Conservation (phyloP, 169 alveolate species). For the Eimeria necatrix region DNA sequence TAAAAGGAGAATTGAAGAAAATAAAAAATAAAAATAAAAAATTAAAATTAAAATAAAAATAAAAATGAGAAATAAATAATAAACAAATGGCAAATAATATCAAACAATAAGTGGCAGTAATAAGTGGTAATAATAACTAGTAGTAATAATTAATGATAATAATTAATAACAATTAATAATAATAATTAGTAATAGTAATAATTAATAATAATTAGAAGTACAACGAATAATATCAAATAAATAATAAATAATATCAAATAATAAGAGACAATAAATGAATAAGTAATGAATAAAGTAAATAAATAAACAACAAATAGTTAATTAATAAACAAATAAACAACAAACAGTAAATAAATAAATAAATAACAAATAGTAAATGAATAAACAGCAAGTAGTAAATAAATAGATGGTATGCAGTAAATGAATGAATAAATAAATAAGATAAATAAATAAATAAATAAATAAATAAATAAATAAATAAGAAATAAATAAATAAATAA, state of each 20-base stretch:
- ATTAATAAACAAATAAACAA: background rate
- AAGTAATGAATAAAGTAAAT: background rate
- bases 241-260: background rate
- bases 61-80: background rate
- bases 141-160: background rate
- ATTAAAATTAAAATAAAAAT: background rate
- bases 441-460: constrained; percentile 20
- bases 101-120: background rate
- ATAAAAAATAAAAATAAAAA: background rate
- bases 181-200: background rate
- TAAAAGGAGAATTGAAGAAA: background rate
- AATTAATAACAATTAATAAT: background rate
- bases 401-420: constrained; percentile 80
- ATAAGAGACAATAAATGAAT: background rate
- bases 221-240: background rate
- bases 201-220: no score
- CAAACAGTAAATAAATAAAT: background rate
- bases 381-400: background rate
- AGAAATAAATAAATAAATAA: background rate
- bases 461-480: background rate
- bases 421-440: constrained; percentile 98
- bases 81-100: background rate
- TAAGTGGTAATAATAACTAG: background rate
- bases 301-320: background rate
- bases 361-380: background rate